These are phyloP conservation scores for Dictyostelium purpureum DNA, from an alignment of 78 protist genomes.

Conservation along the genomic window DNA sequence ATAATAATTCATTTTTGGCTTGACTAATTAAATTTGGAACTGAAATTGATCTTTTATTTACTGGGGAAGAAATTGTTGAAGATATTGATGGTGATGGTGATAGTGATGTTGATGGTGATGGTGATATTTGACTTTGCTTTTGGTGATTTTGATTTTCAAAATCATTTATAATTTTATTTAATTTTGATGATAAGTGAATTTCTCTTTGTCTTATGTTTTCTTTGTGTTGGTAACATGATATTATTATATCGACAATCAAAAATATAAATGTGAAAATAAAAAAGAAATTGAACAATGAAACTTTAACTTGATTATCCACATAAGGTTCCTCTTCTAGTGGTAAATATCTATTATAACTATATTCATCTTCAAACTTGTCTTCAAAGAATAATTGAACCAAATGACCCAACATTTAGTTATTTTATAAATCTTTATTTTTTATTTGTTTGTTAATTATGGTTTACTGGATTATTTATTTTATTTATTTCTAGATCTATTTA, in stretches of 20 bases:
- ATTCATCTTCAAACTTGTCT: too few relatives aligned
- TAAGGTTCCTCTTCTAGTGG: too few relatives aligned
- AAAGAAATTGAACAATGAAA: not conserved
- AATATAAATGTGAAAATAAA: not conserved
- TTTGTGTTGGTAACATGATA: not conserved
- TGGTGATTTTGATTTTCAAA: not conserved
- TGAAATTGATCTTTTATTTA: too few relatives aligned
- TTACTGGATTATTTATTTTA: too few relatives aligned
- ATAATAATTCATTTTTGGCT: not conserved
- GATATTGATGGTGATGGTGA: not conserved
- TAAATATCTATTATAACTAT: too few relatives aligned
- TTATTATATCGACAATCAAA: not conserved
- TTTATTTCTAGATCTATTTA: too few relatives aligned
- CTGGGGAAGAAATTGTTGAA: not conserved
- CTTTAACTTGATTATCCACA: too few relatives aligned
- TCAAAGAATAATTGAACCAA: too few relatives aligned
- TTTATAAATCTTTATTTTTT: too few relatives aligned
- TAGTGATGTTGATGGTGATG: not conserved
- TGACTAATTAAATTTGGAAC: not conserved
- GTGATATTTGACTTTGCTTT: not conserved
- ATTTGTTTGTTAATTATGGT: too few relatives aligned
- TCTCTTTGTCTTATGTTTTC: not conserved
- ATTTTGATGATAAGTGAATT: not conserved
- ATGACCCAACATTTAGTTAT: too few relatives aligned
- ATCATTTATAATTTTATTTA: not conserved